Evolutionary conservation across 2,329 filamentous ascomycete genomes (phyloP), one percentile per base, ranked within the genome.

Genomic region (Penicillium sp.): DNA sequence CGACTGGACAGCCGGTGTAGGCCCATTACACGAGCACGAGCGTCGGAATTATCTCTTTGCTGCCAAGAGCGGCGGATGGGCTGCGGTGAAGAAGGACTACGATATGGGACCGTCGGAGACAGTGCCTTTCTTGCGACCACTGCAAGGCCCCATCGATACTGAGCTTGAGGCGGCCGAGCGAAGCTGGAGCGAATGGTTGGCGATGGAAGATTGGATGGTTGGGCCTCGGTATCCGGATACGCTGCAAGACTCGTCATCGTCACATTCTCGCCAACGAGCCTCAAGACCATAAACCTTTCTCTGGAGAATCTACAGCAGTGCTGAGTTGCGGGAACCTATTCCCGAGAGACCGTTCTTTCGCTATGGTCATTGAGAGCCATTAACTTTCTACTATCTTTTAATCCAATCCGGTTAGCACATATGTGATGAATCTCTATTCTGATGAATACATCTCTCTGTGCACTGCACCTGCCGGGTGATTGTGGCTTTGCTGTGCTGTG

Each of bases 171-270:
- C 79, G 14, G 92, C 92, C 0, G 93, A 97, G 75, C 82, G 83
- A 60, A 86, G 82, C 59, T 99, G 94, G 94, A 95, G 91, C 69
- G 87, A 93, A 66, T 97, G 93, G 93, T 77, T 97, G 30, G 90
- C 90, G 12, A 95, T 97, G 90, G 91, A 96, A 72, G 93, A 97
- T 72, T 97, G 93, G 93, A 96, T 96, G 91, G 78, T 97, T n/a
- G 92, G 92, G 2, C 89, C 90, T 1, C 79, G 90, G 60, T 87
- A 87, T 30, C 89, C 88, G 6, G 78, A 79, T 60, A 63, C 63
- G 5, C 64, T 75, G 21, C 65, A 67, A 46, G 73, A 74, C 51
- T 71, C 71, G 3, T 70, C 69, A 3, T 74, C 73, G 30, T 68
- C 69, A 28, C 63, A 63, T 23, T 71, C 71, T 24, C 66, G 66